These are phyloP conservation scores for Salix koriyanagi DNA, from an alignment of 345 rosid genomes.

Conservation along the genomic window DNA sequence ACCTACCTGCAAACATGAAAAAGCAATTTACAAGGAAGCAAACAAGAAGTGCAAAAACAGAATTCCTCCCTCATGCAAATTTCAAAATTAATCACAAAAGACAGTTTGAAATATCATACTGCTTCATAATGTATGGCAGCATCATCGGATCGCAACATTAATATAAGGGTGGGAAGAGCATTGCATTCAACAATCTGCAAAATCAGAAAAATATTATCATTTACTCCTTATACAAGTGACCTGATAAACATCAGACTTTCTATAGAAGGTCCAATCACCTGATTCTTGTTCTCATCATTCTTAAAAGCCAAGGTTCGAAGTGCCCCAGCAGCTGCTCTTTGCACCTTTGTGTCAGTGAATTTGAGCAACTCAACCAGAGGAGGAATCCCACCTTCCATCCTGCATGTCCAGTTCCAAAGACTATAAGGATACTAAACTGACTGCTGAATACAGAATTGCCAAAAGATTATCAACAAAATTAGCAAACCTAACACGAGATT, in stretches of 20 bases:
- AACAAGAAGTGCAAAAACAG: neutral
- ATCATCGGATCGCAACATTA: slow-evolving; percentile 95
- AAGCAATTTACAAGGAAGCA: slow-evolving; percentile 5
- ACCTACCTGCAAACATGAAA: slow-evolving; percentile 53
- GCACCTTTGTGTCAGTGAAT: slow-evolving; percentile 80
- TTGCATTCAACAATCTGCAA: slow-evolving; percentile 89
- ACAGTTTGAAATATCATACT: slow-evolving; percentile 42
- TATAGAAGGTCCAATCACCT: slow-evolving; percentile 37
- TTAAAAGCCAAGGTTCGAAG: slow-evolving; percentile 93
- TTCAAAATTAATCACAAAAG: neutral
- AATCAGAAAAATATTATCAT: slow-evolving; percentile 10
- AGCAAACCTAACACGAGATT: slow-evolving; percentile 92
- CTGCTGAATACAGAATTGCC: slow-evolving; percentile 10
- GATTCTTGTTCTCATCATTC: slow-evolving; percentile 90
- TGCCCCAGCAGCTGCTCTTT: slow-evolving; percentile 99
- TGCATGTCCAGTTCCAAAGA: slow-evolving; percentile 29
- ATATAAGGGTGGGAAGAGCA: slow-evolving; percentile 90
- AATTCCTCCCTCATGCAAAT: slow-evolving; percentile 6
- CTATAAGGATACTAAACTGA: slow-evolving; percentile 13
- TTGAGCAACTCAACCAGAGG: slow-evolving; percentile 95
- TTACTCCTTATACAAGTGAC: slow-evolving; percentile 8
- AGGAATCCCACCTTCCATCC: slow-evolving; percentile 94
- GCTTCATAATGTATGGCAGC: slow-evolving; percentile 99
- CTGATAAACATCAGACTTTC: slow-evolving; percentile 12
- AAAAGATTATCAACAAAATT: slow-evolving; percentile 1